Evolutionary conservation across 768 basidiomycete species (phyloP).

Genomic region (Naematelia aurantialba): DNA sequence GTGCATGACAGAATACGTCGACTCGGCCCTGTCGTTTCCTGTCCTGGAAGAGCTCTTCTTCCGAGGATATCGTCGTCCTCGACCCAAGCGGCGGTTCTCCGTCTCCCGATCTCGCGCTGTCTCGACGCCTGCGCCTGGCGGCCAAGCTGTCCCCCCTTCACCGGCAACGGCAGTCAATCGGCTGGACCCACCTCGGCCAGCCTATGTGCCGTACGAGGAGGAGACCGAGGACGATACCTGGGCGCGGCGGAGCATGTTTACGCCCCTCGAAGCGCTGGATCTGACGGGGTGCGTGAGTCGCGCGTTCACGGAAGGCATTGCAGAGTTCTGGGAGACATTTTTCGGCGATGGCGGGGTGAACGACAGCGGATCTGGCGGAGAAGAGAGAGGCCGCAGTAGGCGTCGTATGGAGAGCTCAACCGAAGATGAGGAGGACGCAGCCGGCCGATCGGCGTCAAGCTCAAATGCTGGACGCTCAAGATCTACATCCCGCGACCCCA

Average conservation of each 20-base stretch:
- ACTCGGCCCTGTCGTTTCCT: conserved; percentile 70
- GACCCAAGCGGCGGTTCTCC: conserved; percentile 15
- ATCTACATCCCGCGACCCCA: conserved; percentile 29
- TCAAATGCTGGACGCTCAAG: no score
- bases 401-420: conserved; percentile 21
- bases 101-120: conserved; percentile 25
- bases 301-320: conserved; percentile 79
- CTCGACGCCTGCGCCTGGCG: no score
- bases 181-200: conserved; percentile 39
- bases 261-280: conserved; percentile 80
- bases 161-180: conserved; percentile 18
- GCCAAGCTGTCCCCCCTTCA: conserved; percentile 24
- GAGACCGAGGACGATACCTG: conserved; percentile 73
- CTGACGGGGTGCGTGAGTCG: conserved; percentile 91
- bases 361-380: conserved; percentile 22
- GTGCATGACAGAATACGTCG: conserved; percentile 99
- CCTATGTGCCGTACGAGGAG: conserved; percentile 57
- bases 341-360: conserved; percentile 23
- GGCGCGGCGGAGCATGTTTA: conserved; percentile 52
- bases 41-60: conserved; percentile 88
- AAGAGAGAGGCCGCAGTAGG: conserved; percentile 31
- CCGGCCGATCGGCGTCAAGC: conserved; percentile 4
- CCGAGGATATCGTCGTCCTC: conserved; percentile 58
- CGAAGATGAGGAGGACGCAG: conserved; percentile 29
- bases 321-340: conserved; percentile 63